Conservation (phyloP, 176 grass and related monocot genomes). For the Oryza meridionalis region DNA sequence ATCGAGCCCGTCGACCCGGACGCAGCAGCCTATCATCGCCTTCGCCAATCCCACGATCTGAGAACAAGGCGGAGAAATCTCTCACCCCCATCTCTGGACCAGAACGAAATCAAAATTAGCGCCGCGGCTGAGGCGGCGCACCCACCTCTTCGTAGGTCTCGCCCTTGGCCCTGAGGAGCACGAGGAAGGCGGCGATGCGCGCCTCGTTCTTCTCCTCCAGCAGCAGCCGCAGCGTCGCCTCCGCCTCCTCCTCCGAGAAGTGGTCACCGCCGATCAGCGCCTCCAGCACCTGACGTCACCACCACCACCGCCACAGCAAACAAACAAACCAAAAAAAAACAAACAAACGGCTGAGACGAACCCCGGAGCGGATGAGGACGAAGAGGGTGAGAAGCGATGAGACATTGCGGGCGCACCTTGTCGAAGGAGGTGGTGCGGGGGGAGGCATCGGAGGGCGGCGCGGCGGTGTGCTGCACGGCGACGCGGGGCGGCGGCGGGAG, state of each 20-base stretch:
- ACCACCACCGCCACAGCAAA: neutral
- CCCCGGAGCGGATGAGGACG: too few species aligned
- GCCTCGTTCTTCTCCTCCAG: slow-evolving; percentile 69
- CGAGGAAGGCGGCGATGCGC: slow-evolving; percentile 87
- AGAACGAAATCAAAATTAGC: neutral
- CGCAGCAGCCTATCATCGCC: slow-evolving; percentile 74
- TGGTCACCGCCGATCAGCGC: slow-evolving; percentile 61
- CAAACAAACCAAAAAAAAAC: neutral
- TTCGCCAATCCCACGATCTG: slow-evolving; percentile 93
- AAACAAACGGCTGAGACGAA: slow-evolving; percentile 1
- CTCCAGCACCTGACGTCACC: slow-evolving; percentile 72
- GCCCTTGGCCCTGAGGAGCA: slow-evolving; percentile 92
- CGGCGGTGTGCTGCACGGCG: slow-evolving; percentile 38
- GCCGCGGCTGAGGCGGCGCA: neutral
- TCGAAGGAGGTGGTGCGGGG: slow-evolving; percentile 52
- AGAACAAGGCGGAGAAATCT: neutral
- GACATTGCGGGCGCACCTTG: slow-evolving; percentile 42
- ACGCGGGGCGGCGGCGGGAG: slow-evolving; percentile 27
- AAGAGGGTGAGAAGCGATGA: too few species aligned
- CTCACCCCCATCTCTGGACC: neutral
- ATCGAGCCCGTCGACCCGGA: slow-evolving; percentile 64
- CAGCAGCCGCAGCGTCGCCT: slow-evolving; percentile 68
- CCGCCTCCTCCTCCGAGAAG: slow-evolving; percentile 86
- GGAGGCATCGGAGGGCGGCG: slow-evolving; percentile 1
- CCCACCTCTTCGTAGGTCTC: slow-evolving; percentile 91